These are phyloP conservation scores for Achaetomiella virescens DNA, from an alignment of 495 filamentous ascomycete species.

Conservation along the genomic window DNA sequence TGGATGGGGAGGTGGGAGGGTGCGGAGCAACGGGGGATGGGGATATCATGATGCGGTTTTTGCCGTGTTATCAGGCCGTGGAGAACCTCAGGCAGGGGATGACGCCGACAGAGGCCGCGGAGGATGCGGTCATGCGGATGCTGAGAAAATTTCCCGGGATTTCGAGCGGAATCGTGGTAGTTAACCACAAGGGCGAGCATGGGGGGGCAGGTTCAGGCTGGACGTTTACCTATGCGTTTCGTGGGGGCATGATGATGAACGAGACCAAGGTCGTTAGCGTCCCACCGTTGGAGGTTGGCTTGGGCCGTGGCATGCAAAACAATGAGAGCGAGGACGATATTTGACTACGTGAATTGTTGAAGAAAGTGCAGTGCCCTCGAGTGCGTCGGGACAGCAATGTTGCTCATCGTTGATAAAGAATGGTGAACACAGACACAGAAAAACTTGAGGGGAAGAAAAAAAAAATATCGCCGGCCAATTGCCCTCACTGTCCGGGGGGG, in stretches of 20 bases:
- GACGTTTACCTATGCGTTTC: slow-evolving; percentile 42
- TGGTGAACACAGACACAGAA: no score
- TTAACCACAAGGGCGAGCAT: slow-evolving; percentile 36
- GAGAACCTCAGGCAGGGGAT: slow-evolving; percentile 42
- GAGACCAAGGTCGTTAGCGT: slow-evolving; percentile 37
- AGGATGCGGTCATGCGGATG: slow-evolving; percentile 43
- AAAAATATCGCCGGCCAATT: no score
- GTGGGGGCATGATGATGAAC: slow-evolving; percentile 39
- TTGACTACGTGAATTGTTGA: no score
- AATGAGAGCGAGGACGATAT: neutral
- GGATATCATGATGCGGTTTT: slow-evolving; percentile 47
- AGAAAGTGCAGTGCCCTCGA: no score
- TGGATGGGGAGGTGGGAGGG: slow-evolving; percentile 43
- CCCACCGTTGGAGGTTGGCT: slow-evolving; percentile 17
- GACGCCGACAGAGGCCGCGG: slow-evolving; percentile 35
- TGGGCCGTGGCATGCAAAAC: neutral
- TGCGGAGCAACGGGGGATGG: slow-evolving; percentile 47
- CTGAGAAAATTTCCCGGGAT: slow-evolving; percentile 36
- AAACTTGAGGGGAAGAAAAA: no score
- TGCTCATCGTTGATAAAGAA: no score
- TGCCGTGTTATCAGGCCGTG: slow-evolving; percentile 46
- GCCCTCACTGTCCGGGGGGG: no score
- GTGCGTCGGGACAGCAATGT: no score
- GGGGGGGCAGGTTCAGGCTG: slow-evolving; percentile 43
- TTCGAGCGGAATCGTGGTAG: slow-evolving; percentile 41